Evolutionary conservation across 139 green algal genomes (phyloP).

Genomic region (Nannochloris sp.): DNA sequence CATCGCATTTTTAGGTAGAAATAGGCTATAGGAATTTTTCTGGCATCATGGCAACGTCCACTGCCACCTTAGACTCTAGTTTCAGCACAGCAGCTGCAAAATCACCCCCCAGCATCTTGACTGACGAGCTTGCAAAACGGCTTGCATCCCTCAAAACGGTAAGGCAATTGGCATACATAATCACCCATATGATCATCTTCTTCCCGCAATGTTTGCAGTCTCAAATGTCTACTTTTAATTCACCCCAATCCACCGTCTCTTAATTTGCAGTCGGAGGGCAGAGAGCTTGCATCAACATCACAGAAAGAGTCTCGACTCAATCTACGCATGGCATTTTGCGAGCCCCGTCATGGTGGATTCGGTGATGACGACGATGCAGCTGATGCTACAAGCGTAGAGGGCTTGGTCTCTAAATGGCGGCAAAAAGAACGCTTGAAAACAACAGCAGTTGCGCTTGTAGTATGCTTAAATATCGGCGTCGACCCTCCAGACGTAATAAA

Average conservation of each 20-base stretch:
- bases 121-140: slow-evolving; percentile 11
- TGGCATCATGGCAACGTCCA: too few species aligned
- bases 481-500: slow-evolving; percentile 97
- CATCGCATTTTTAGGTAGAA: too few species aligned
- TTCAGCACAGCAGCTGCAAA: neutral
- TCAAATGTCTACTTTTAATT: too few species aligned
- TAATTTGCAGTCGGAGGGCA: too few species aligned
- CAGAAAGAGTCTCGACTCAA: too few species aligned
- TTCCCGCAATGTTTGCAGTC: too few species aligned
- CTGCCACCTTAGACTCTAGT: too few species aligned
- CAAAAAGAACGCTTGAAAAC: slow-evolving; percentile 92
- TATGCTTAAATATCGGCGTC: slow-evolving; percentile 99
- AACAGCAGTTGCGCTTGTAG: slow-evolving; percentile 84
- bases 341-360: slow-evolving; percentile 11
- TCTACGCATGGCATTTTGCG: slow-evolving; percentile 15
- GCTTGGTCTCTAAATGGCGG: slow-evolving; percentile 54
- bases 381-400: neutral
- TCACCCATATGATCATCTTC: too few species aligned
- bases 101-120: slow-evolving; percentile 11
- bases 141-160: neutral
- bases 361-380: neutral
- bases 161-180: too few species aligned
- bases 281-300: too few species aligned
- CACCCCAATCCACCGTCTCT: too few species aligned
- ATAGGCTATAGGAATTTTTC: too few species aligned